Conservation (phyloP, 2,329 filamentous ascomycete species). For the Leptographium procerum region DNA sequence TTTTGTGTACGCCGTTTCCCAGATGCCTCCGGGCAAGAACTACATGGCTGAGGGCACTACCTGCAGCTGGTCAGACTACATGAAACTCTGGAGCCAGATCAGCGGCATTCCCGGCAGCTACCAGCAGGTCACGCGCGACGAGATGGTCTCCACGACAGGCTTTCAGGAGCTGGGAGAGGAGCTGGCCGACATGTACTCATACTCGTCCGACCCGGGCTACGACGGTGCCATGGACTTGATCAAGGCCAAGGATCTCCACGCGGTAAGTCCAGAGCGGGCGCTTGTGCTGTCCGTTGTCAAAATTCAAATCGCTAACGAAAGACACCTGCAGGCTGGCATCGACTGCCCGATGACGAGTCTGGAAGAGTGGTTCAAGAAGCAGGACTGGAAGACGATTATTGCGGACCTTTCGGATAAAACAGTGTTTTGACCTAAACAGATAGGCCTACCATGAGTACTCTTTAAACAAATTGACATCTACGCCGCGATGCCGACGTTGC, state of each 20-base stretch:
- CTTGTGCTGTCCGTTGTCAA: too few relatives aligned
- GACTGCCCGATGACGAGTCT: constrained; percentile 31
- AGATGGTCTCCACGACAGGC: constrained; percentile 25
- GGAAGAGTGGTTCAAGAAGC: constrained; percentile 23
- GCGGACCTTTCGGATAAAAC: not conserved
- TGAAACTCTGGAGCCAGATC: constrained; percentile 27
- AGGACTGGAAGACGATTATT: constrained; percentile 21
- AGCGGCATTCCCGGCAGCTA: constrained; percentile 25
- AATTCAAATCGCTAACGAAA: too few relatives aligned
- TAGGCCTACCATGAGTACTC: not conserved
- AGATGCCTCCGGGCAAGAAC: constrained; percentile 35
- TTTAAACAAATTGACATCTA: not conserved
- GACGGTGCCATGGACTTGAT: constrained; percentile 33
- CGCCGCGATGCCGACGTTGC: not conserved
- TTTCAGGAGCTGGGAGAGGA: constrained; percentile 32
- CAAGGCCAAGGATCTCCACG: constrained; percentile 29
- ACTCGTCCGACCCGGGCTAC: constrained; percentile 35
- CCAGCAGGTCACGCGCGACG: constrained; percentile 26
- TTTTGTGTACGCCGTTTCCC: constrained; percentile 35
- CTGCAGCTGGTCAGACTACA: constrained; percentile 35
- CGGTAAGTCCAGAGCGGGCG: too few relatives aligned
- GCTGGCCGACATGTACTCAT: constrained; percentile 33
- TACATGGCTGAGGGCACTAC: constrained; percentile 37
- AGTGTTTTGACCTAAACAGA: not conserved
- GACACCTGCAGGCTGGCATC: constrained; percentile 24